phyloP scores from a whole-genome alignment of 768 basidiomycete genomes.

The Russula olivacea region DNA sequence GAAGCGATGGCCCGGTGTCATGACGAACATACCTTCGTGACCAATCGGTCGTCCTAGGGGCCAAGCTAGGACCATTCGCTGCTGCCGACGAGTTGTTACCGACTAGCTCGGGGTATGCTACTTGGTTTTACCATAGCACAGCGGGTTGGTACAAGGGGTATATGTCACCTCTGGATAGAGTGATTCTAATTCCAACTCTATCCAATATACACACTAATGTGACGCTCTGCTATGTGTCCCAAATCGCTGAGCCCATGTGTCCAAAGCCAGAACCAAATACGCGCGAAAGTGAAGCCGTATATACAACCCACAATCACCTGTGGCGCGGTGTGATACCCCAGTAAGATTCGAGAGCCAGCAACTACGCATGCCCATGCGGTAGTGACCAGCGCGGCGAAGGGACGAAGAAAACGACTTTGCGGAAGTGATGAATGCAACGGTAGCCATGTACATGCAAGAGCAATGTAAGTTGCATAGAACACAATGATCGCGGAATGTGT shows the following conservation, averaged over 20 bases:
- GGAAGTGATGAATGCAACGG: conserved; percentile 55
- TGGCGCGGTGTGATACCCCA: conserved; percentile 68
- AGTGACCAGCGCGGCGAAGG: conserved; percentile 41
- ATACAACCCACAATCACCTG: conserved; percentile 58
- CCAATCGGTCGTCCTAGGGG: not conserved
- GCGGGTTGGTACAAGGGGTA: not conserved
- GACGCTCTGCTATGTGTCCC: conserved; percentile 27
- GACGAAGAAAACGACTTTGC: conserved; percentile 34
- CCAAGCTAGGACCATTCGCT: not conserved
- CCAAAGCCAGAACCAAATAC: conserved; percentile 58
- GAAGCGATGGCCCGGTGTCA: not conserved
- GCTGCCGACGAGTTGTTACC: not conserved
- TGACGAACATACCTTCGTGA: conserved; percentile 4
- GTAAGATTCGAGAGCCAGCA: conserved; percentile 60
- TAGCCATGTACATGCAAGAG: conserved; percentile 51
- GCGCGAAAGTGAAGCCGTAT: conserved; percentile 50
- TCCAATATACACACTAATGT: conserved; percentile 14
- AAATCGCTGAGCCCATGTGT: conserved; percentile 31
- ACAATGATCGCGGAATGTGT: conserved; percentile 70
- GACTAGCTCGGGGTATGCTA: not conserved
- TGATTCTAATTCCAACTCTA: not conserved
- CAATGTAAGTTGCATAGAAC: conserved; percentile 56
- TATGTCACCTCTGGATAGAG: not conserved
- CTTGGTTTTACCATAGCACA: not conserved
- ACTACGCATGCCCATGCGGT: conserved; percentile 53